phyloP scores from a whole-genome alignment of 495 filamentous ascomycete genomes.

The Penicillium angulare region DNA sequence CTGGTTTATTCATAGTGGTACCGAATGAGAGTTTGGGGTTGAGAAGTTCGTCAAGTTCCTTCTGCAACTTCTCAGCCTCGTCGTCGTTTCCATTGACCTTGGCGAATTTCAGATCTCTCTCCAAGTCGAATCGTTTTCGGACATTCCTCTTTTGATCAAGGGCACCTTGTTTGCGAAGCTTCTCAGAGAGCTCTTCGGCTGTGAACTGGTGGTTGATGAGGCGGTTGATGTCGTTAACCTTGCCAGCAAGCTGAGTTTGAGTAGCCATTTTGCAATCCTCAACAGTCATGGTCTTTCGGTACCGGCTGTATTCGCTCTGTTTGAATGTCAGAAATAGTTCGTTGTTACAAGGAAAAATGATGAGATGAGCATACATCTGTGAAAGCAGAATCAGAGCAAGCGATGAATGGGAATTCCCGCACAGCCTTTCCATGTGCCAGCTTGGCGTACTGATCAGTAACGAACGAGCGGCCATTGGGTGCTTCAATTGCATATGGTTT shows the following conservation, averaged over 20 bases:
- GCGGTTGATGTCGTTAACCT: conserved; percentile 77
- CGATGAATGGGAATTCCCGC: conserved; percentile 77
- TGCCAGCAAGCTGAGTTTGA: conserved; percentile 58
- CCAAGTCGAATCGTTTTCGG: conserved; percentile 61
- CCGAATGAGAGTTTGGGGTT: conserved; percentile 68
- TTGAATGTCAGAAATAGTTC: conserved; percentile 22
- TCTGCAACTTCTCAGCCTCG: conserved; percentile 57
- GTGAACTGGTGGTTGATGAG: conserved; percentile 79
- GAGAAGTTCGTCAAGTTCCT: conserved; percentile 65
- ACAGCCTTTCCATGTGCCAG: conserved; percentile 74
- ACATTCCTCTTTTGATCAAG: conserved; percentile 60
- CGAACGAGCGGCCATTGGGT: conserved; percentile 65
- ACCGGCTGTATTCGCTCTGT: conserved; percentile 79
- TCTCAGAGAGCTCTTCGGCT: conserved; percentile 71
- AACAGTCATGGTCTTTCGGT: conserved; percentile 67
- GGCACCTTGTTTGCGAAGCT: conserved; percentile 65
- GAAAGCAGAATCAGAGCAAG: conserved; percentile 72
- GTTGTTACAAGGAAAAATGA: neutral
- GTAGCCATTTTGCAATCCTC: conserved; percentile 72
- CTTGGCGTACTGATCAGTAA: conserved; percentile 72
- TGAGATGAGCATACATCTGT: conserved; percentile 57
- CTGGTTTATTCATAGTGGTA: conserved; percentile 52
- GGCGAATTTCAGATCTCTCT: conserved; percentile 62
- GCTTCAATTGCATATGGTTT: conserved; percentile 76
- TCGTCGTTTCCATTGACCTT: conserved; percentile 59